These are phyloP conservation scores for Buxus sempervirens DNA, from an alignment of 164 flowering plant species.

Conservation along the genomic window DNA sequence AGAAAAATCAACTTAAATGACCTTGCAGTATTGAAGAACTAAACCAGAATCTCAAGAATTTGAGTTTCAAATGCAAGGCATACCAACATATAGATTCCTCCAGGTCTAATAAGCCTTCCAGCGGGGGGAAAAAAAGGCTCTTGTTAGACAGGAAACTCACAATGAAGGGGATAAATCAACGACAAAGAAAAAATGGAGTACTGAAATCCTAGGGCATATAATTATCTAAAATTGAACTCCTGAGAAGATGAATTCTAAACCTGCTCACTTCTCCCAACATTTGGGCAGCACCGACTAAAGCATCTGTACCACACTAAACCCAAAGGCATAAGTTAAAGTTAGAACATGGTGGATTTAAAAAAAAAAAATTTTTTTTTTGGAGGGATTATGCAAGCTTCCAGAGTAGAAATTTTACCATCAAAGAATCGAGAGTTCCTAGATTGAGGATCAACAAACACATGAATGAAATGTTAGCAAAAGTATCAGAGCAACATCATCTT, in stretches of 20 bases:
- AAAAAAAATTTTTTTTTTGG: too few species aligned
- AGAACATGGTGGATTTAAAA: conserved; percentile 14
- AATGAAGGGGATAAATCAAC: neutral
- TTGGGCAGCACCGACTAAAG: conserved; percentile 69
- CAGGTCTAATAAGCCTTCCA: conserved; percentile 85
- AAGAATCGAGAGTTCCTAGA: conserved; percentile 90
- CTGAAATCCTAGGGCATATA: conserved; percentile 11
- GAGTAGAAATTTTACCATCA: conserved; percentile 64
- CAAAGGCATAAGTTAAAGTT: conserved; percentile 19
- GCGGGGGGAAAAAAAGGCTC: conserved; percentile 10
- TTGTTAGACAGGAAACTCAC: neutral
- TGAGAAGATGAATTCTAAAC: conserved; percentile 43
- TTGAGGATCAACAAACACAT: conserved; percentile 12
- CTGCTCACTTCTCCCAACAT: conserved; percentile 99
- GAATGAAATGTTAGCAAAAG: conserved; percentile 17
- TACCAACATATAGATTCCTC: conserved; percentile 93
- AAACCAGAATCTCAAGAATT: conserved; percentile 2
- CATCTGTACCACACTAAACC: conserved; percentile 78
- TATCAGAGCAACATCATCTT: conserved; percentile 22
- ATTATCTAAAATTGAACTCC: conserved; percentile 21
- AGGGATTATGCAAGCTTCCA: conserved; percentile 13
- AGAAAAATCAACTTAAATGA: neutral
- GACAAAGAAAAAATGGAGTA: neutral
- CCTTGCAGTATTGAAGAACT: conserved; percentile 4
- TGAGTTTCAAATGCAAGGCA: conserved; percentile 8